Conservation (phyloP, 495 filamentous ascomycete species). For the Geoglossum glabrum region DNA sequence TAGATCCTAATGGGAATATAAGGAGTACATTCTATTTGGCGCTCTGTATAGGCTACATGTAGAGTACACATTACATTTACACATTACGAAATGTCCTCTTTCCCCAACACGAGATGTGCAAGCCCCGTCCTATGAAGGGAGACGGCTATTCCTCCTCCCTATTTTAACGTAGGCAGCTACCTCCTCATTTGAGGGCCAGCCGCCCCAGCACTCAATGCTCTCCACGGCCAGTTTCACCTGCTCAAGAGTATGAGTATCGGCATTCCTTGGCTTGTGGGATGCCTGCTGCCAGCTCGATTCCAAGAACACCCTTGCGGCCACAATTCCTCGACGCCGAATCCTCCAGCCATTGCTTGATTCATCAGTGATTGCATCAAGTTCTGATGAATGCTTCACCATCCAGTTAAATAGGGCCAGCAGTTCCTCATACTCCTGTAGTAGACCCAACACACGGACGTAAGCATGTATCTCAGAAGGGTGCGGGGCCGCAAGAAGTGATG, state of each 20-base stretch:
- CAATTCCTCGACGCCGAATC: neutral
- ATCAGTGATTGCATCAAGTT: neutral
- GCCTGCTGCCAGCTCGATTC: neutral
- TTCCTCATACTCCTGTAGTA: conserved; percentile 3
- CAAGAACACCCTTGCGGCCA: neutral
- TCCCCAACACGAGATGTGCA: too few relatives aligned
- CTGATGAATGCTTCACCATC: neutral
- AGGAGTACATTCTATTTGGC: too few relatives aligned
- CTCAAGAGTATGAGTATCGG: neutral
- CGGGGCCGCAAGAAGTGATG: neutral
- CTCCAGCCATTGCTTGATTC: conserved; percentile 1
- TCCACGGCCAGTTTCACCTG: neutral
- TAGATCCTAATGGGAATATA: too few relatives aligned
- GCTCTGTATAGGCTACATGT: too few relatives aligned
- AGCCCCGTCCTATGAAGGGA: too few relatives aligned
- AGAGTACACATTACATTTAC: too few relatives aligned
- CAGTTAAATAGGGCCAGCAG: conserved; percentile 3
- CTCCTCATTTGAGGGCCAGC: conserved; percentile 4
- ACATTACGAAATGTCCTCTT: too few relatives aligned
- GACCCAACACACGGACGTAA: conserved; percentile 4
- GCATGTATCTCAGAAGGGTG: neutral
- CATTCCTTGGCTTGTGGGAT: neutral
- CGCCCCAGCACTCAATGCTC: conserved; percentile 1
- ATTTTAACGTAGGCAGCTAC: neutral
- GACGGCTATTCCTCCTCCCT: too few relatives aligned